These are phyloP conservation scores for Candida oleophila DNA, from an alignment of 805 yeast species.

Conservation along the genomic window DNA sequence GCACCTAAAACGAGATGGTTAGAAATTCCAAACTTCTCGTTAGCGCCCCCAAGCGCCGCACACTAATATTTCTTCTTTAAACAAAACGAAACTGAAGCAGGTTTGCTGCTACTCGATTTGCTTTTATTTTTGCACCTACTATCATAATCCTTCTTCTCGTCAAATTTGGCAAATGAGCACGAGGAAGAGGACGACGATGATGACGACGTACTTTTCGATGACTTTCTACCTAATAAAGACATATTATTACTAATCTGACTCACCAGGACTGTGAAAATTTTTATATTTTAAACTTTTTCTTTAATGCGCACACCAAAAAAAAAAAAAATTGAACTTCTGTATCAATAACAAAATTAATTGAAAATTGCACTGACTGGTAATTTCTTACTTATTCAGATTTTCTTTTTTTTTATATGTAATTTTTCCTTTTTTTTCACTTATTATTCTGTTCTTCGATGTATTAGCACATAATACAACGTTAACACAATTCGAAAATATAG, in stretches of 20 bases:
- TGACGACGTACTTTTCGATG: slow-evolving; percentile 22
- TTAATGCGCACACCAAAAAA: not conserved
- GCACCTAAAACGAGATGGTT: no score
- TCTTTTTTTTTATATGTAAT: not conserved
- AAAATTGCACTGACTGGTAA: not conserved
- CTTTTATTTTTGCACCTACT: slow-evolving; percentile 36
- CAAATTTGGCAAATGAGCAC: slow-evolving; percentile 35
- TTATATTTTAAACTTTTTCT: no score
- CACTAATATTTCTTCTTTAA: slow-evolving; percentile 27
- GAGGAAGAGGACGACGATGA: slow-evolving; percentile 11
- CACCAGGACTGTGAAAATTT: no score
- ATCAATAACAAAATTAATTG: not conserved
- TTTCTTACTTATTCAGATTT: not conserved
- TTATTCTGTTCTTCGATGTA: not conserved
- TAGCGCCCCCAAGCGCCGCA: no score
- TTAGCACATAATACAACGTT: not conserved
- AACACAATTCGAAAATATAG: not conserved
- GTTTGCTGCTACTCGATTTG: slow-evolving; percentile 18
- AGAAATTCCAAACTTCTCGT: no score
- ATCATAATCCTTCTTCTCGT: slow-evolving; percentile 46
- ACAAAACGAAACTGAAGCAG: slow-evolving; percentile 36
- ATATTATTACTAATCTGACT: slow-evolving; percentile 3
- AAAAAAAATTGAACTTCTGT: not conserved
- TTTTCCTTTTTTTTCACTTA: not conserved
- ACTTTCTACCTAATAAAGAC: slow-evolving; percentile 19